phyloP scores from a whole-genome alignment of 2,329 filamentous ascomycete species.

The Cercospora beticola region DNA sequence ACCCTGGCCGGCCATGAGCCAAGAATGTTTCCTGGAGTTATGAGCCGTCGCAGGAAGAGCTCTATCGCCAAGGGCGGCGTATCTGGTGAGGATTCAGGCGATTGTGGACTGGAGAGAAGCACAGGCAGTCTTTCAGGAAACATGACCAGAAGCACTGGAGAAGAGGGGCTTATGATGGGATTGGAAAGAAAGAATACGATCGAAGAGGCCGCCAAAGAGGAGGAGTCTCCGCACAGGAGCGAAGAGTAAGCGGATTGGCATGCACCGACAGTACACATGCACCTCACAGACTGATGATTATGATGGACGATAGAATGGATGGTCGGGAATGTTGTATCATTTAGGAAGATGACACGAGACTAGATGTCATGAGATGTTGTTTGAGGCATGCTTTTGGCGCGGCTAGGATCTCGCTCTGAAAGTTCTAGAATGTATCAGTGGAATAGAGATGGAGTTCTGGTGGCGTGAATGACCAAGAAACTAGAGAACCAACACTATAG shows the following conservation, averaged over 20 bases:
- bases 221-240: conserved; percentile 19
- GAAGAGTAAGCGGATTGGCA: background rate
- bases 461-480: background rate
- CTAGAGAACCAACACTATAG: background rate
- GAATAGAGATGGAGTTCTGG: background rate
- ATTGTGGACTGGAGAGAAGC: conserved; percentile 24
- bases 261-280: background rate
- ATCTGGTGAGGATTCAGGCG: conserved; percentile 17
- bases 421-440: background rate
- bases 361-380: background rate
- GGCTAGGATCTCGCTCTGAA: background rate
- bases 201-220: conserved; percentile 24
- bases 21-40: conserved; percentile 69
- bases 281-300: background rate
- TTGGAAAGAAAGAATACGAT: conserved; percentile 22
- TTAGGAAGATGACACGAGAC: background rate
- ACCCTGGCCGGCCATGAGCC: conserved; percentile 58
- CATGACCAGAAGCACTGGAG: conserved; percentile 12
- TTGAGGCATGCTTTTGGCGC: background rate
- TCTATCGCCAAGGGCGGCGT: conserved; percentile 17
- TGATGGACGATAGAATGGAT: background rate
- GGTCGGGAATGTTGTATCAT: background rate
- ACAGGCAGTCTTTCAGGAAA: conserved; percentile 22
- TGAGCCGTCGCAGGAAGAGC: conserved; percentile 47
- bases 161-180: conserved; percentile 18